Base-by-base conservation (phyloP, 805 yeast species). In the Wickerhamiella allomyrinae region DNA sequence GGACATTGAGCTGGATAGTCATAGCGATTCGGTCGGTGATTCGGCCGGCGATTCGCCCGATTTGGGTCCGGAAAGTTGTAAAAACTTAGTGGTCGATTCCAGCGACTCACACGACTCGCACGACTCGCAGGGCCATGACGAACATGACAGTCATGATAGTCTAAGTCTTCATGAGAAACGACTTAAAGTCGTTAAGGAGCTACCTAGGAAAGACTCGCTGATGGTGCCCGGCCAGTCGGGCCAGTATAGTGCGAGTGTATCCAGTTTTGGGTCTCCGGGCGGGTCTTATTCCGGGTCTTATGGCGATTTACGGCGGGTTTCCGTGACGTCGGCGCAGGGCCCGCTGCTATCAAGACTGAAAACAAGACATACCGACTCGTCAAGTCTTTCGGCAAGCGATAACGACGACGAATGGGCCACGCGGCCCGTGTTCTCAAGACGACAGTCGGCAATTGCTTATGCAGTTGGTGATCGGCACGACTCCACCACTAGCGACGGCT, bases 11-110 rank as follows among this genome's bases (percentile, higher is more conserved):
- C 31, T 27, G 36, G 48, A 13, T 39, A 51, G 40, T 29, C 39
- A 36, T 33, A 41, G 20, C 29, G 41, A 29, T 34, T 53, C 52
- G 34, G 42, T 22, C 48, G 46, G 25, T 29, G 48, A 9, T 33
- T 41, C 7, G 55, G 52, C 21, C 31, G 34, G 21, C 43, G 11
- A 6, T 41, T 9, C 29, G 48, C 8, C 45, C 42, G 24, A 22
- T 22, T 14, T 45, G 44, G 13, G 27, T 20, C 19, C 14, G n/a
- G n/a, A n/a, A n/a, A n/a, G n/a, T n/a, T n/a, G n/a, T n/a, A n/a
- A n/a, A n/a, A n/a, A n/a, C n/a, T n/a, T n/a, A n/a, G n/a, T n/a
- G n/a, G n/a, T n/a, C n/a, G n/a, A n/a, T n/a, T n/a, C n/a, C n/a
- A n/a, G n/a, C n/a, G n/a, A n/a, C n/a, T n/a, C n/a, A n/a, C n/a